Evolutionary conservation across 192 early-diverging fungal species (phyloP).

Genomic region (Tieghemiomyces parasiticus): DNA sequence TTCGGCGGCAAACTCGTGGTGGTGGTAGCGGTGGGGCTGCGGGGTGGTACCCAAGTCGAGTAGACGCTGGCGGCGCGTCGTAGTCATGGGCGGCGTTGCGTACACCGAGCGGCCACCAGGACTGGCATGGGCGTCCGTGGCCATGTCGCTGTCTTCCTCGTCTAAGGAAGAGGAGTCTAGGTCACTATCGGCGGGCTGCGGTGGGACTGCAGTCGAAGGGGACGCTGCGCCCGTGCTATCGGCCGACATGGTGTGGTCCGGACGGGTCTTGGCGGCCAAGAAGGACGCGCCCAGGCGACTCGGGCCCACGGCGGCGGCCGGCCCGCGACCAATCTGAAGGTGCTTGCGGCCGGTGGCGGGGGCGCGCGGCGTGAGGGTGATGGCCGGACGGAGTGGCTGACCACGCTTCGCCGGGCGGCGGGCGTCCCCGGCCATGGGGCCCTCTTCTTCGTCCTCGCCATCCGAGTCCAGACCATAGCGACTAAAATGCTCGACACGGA

Average conservation of each 20-base stretch:
- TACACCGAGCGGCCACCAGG: neutral
- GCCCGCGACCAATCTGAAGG: neutral
- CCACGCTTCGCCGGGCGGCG: too few relatives aligned
- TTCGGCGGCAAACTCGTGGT: neutral
- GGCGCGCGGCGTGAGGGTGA: neutral
- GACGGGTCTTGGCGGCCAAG: too few relatives aligned
- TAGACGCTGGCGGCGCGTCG: neutral
- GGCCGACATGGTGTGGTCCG: too few relatives aligned
- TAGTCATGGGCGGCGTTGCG: too few relatives aligned
- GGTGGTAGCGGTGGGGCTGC: neutral
- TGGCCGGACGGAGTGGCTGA: neutral
- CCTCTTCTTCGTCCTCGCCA: slow-evolving; percentile 39
- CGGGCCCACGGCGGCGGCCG: too few relatives aligned
- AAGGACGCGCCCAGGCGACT: too few relatives aligned
- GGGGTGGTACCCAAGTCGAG: neutral
- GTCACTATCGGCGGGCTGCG: too few relatives aligned
- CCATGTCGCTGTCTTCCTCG: neutral
- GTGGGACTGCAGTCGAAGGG: too few relatives aligned
- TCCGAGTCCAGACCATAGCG: slow-evolving; percentile 65
- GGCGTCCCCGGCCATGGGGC: slow-evolving; percentile 15
- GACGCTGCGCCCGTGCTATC: too few relatives aligned
- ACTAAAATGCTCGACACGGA: slow-evolving; percentile 64
- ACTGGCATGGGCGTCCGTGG: neutral
- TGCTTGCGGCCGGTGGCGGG: neutral
- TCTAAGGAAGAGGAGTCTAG: too few relatives aligned